Percentiles rank a stretch among this genome's conserved stretches.
Conservation (phyloP, 2,329 filamentous ascomycete genomes). For the Beauveria scarabaeidicola region DNA sequence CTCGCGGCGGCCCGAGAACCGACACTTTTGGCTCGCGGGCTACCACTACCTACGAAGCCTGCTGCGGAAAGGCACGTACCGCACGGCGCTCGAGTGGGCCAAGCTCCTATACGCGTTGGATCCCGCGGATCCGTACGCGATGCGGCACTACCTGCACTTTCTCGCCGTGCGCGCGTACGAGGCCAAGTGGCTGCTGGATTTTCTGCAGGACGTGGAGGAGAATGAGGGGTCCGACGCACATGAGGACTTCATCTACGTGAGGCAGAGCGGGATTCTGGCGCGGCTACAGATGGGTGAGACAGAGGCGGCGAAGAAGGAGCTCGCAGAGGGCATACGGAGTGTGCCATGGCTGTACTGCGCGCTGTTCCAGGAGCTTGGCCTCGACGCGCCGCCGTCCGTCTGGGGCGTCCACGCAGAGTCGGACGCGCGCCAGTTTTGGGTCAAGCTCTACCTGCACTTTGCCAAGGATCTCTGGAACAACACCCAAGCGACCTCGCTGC, state of each 20-base stretch:
- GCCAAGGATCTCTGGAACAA: conserved; percentile 84
- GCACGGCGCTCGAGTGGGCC: conserved; percentile 88
- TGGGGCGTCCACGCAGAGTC: conserved; percentile 68
- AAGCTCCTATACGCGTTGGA: conserved; percentile 74
- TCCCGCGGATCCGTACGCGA: conserved; percentile 71
- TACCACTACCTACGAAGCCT: conserved; percentile 85
- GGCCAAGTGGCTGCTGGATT: conserved; percentile 64
- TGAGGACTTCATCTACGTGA: conserved; percentile 54
- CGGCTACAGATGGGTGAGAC: conserved; percentile 61
- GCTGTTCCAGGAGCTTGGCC: conserved; percentile 70
- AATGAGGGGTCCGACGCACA: conserved; percentile 21
- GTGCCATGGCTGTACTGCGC: conserved; percentile 80
- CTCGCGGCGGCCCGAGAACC: conserved; percentile 75
- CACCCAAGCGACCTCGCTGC: conserved; percentile 56
- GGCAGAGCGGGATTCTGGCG: conserved; percentile 69
- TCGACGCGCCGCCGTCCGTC: conserved; percentile 69
- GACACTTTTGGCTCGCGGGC: conserved; percentile 84
- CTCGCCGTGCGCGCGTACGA: conserved; percentile 76
- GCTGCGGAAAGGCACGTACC: conserved; percentile 83
- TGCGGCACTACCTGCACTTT: conserved; percentile 73
- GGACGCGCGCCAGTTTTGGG: conserved; percentile 56
- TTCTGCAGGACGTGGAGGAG: conserved; percentile 42
- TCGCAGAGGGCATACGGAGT: conserved; percentile 59
- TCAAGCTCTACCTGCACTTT: conserved; percentile 66
- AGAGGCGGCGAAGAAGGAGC: conserved; percentile 53